Conservation (phyloP, 2,329 filamentous ascomycete genomes). For the Neurospora sp. region DNA sequence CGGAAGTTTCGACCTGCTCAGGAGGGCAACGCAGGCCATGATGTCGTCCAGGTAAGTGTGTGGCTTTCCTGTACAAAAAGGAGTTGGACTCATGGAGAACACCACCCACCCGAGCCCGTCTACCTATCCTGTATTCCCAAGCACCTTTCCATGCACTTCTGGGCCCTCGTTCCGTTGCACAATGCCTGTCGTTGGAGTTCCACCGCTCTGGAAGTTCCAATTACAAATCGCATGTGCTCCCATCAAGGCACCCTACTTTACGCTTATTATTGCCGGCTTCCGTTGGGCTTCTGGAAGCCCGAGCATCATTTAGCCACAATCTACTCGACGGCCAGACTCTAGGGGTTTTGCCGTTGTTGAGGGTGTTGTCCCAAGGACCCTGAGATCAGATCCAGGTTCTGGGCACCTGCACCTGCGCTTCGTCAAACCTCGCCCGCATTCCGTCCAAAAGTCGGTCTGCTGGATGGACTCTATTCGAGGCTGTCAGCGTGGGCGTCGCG, state of each 20-base stretch:
- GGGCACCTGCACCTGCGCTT: not conserved
- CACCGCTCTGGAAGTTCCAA: not conserved
- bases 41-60: slow-evolving; percentile 45
- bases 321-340: not conserved
- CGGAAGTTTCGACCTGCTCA: slow-evolving; percentile 42
- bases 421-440: not conserved
- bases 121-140: not conserved
- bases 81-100: not conserved
- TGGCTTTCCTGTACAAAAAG: slow-evolving; percentile 15
- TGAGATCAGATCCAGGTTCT: not conserved
- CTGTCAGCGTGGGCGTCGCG: not conserved
- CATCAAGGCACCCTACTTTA: slow-evolving; percentile 8
- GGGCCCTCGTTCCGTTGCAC: slow-evolving; percentile 3
- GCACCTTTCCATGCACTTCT: not conserved
- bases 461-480: not conserved
- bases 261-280: slow-evolving; percentile 10
- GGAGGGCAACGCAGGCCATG: slow-evolving; percentile 52
- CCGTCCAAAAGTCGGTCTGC: not conserved
- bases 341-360: not conserved
- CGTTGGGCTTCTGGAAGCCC: slow-evolving; percentile 14
- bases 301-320: slow-evolving; percentile 14
- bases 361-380: not conserved
- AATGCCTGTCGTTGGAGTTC: not conserved
- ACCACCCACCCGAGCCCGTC: not conserved
- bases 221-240: slow-evolving; percentile 4